These are phyloP conservation scores for Myriosclerotinia curreyana DNA, from an alignment of 2,329 filamentous ascomycete genomes.

Conservation along the genomic window DNA sequence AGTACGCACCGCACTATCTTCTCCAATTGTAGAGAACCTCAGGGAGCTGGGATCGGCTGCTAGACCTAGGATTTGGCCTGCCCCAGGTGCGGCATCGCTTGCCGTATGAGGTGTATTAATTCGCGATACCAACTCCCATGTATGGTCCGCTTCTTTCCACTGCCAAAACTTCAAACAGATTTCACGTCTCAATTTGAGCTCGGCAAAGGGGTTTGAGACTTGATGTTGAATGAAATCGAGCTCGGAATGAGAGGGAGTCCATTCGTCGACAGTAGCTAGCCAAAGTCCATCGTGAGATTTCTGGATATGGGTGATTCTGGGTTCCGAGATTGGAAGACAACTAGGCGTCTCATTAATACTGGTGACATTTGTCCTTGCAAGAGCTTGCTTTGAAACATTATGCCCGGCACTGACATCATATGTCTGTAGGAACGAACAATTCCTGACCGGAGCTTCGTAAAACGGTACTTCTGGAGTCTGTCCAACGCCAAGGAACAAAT, in stretches of 20 bases:
- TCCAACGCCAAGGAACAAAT: conserved; percentile 66
- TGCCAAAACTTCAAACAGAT: conserved; percentile 90
- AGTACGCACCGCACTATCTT: conserved; percentile 72
- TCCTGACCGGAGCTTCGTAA: conserved; percentile 49
- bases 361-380: conserved; percentile 84
- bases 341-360: conserved; percentile 73
- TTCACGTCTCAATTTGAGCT: conserved; percentile 59
- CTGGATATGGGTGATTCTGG: conserved; percentile 70
- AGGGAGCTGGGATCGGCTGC: conserved; percentile 64
- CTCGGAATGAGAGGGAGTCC: conserved; percentile 72
- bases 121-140: conserved; percentile 75
- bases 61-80: conserved; percentile 66
- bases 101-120: conserved; percentile 78
- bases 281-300: conserved; percentile 80
- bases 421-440: conserved; percentile 70
- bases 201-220: conserved; percentile 45
- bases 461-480: conserved; percentile 56
- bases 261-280: conserved; percentile 90
- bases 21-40: conserved; percentile 81
- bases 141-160: conserved; percentile 53
- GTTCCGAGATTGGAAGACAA: conserved; percentile 69
- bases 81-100: conserved; percentile 47
- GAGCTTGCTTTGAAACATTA: conserved; percentile 79
- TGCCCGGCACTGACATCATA: conserved; percentile 79
- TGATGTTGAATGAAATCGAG: conserved; percentile 55